Evolutionary conservation across 1,139 yeast species (phyloP), one percentile per base, ranked within the genome.

Genomic region (Yamadazyma sp.): DNA sequence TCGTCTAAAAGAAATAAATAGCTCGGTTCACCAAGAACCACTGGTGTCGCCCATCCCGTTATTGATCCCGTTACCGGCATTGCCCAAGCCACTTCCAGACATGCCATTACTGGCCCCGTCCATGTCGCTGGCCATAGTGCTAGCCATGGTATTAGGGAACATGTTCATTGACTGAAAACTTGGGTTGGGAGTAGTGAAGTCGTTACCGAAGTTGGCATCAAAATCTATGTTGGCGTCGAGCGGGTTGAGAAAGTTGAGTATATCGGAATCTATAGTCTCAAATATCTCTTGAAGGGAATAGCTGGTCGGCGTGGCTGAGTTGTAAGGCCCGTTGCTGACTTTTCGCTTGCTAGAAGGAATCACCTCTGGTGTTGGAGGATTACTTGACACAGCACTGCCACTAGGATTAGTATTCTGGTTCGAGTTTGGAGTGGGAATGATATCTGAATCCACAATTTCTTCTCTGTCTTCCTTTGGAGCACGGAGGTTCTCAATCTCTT

Each of bases 401-500:
- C 8, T 20, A 20, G 8, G 5, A 8, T 20, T 20, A 20, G 22
- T 8, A 12, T 31, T 25, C 11, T 5, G 12, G 16, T 28, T n/a
- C n/a, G n/a, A n/a, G n/a, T n/a, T n/a, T n/a, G n/a, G n/a, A n/a
- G n/a, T n/a, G n/a, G n/a, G n/a, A n/a, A n/a, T 28, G 15, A 10
- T 14, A 8, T 23, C 29, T 11, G 23, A 14, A 5, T 26, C 23
- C 17, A 17, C 15, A 15, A 4, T 14, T 4, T 23, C 33, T 16
- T 37, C 27, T n/a, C 25, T 45, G 15, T 42, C 45, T 24, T 52
- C 60, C 32, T 59, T 59, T 2, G 73, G 72, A n/a, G 62, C 59
- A 32, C 56, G 58, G 33, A 73, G 61, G 37, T 61, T 69, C 49
- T 75, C 78, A 17, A 74, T 66, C 32, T 76, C 79, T 42, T 64